phyloP scores from a whole-genome alignment of 1,284 basidiomycete species.

The Sanguinoderma infundibulare region DNA sequence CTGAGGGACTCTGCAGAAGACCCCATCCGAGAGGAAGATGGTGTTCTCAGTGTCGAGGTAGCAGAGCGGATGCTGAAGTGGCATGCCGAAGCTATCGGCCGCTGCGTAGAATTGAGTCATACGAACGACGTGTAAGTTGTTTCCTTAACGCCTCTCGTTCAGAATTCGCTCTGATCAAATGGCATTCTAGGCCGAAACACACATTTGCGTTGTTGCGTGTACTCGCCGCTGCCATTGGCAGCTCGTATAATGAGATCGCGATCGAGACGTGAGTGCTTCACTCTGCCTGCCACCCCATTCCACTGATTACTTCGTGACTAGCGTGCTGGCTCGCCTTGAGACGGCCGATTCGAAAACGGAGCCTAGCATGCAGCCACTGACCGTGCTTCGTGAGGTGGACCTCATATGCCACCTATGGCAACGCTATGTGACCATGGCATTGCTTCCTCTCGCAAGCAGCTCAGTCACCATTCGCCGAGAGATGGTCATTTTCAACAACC shows the following conservation, averaged over 20 bases:
- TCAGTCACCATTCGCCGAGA: constrained; percentile 91
- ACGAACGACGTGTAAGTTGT: constrained; percentile 79
- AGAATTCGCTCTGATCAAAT: neutral
- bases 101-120: constrained; percentile 87
- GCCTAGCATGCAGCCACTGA: constrained; percentile 77
- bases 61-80: constrained; percentile 93
- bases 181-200: constrained; percentile 77
- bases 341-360: constrained; percentile 77
- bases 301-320: constrained; percentile 35
- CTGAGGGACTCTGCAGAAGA: constrained; percentile 68
- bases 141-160: neutral
- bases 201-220: constrained; percentile 86
- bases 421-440: constrained; percentile 90
- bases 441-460: constrained; percentile 87
- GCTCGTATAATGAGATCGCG: constrained; percentile 89
- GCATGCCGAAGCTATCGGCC: constrained; percentile 94
- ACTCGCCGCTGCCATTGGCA: constrained; percentile 87
- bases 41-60: constrained; percentile 72
- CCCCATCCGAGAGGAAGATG: constrained; percentile 79
- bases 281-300: neutral
- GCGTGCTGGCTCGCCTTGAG: constrained; percentile 76
- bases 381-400: constrained; percentile 79
- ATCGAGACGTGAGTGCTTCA: constrained; percentile 79
- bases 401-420: constrained; percentile 97
- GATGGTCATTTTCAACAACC: constrained; percentile 93